A percentile compares a stretch with the other conserved stretches of the same genome.
These are phyloP conservation scores for Cystobasidium ongulense DNA, from an alignment of 768 basidiomycete species.

Conservation along the genomic window DNA sequence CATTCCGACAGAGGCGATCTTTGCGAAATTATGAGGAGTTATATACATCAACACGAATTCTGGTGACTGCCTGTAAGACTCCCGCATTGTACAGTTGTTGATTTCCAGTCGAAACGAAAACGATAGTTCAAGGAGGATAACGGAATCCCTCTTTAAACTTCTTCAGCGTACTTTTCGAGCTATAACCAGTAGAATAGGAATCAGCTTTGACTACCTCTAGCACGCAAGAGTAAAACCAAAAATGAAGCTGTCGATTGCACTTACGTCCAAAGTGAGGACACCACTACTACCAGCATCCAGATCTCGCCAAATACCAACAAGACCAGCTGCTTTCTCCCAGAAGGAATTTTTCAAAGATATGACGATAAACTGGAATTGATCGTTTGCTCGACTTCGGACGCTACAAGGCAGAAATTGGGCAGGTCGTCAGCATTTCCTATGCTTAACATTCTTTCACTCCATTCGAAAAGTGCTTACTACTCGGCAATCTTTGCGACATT, in stretches of 20 bases:
- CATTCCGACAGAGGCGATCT: too few relatives aligned
- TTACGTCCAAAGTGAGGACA: constrained; percentile 82
- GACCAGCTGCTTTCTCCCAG: constrained; percentile 38
- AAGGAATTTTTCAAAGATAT: constrained; percentile 92
- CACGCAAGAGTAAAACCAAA: neutral
- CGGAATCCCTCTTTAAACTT: neutral
- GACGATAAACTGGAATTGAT: constrained; percentile 87
- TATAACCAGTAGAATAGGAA: neutral
- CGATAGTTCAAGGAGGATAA: neutral
- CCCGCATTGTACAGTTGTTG: too few relatives aligned
- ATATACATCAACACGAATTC: too few relatives aligned
- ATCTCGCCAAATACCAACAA: constrained; percentile 42
- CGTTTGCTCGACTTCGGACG: constrained; percentile 64
- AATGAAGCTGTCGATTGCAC: neutral
- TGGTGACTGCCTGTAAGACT: too few relatives aligned
- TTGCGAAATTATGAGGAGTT: too few relatives aligned
- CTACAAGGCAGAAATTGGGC: constrained; percentile 10
- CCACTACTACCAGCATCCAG: constrained; percentile 56
- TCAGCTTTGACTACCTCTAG: neutral
- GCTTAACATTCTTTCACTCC: too few relatives aligned
- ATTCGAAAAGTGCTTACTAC: constrained; percentile 59
- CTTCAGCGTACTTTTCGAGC: constrained; percentile 12
- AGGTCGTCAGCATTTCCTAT: too few relatives aligned
- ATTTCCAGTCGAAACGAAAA: too few relatives aligned
- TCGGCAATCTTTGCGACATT: constrained; percentile 93